Evolutionary conservation across 2,329 filamentous ascomycete genomes (phyloP).

Genomic region (Exophiala oligosperma): DNA sequence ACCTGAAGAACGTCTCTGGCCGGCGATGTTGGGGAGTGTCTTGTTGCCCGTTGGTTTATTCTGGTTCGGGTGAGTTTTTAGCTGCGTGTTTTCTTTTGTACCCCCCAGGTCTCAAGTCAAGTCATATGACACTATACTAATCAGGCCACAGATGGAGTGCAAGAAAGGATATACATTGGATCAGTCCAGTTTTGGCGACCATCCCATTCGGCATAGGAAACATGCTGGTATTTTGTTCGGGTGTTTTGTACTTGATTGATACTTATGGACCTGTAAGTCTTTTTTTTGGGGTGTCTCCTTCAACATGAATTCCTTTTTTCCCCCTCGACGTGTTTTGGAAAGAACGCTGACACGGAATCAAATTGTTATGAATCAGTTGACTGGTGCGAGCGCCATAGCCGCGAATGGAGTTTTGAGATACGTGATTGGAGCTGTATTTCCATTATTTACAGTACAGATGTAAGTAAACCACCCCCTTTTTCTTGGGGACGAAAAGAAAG

Average conservation of each 20-base stretch:
- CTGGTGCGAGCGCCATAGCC: conserved; percentile 33
- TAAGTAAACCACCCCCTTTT: conserved; percentile 14
- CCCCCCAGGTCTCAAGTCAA: no score
- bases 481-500: background rate
- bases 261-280: conserved; percentile 30
- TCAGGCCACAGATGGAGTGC: conserved; percentile 37
- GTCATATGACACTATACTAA: no score
- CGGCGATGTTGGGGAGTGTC: conserved; percentile 52
- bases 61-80: conserved; percentile 42
- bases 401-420: conserved; percentile 38
- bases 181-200: conserved; percentile 31
- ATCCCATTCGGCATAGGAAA: conserved; percentile 33
- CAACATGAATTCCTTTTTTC: background rate
- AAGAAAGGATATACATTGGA: conserved; percentile 42
- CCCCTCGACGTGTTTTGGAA: background rate
- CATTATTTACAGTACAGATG: conserved; percentile 38
- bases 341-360: background rate
- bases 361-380: conserved; percentile 1
- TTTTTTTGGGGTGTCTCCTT: background rate
- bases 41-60: conserved; percentile 48
- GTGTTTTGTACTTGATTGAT: conserved; percentile 34
- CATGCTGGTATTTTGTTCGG: conserved; percentile 47
- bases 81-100: conserved; percentile 22
- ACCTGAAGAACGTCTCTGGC: conserved; percentile 51
- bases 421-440: conserved; percentile 36